Evolutionary conservation across 768 basidiomycete genomes (phyloP).

Genomic region (Phlegmacium glaucopus): DNA sequence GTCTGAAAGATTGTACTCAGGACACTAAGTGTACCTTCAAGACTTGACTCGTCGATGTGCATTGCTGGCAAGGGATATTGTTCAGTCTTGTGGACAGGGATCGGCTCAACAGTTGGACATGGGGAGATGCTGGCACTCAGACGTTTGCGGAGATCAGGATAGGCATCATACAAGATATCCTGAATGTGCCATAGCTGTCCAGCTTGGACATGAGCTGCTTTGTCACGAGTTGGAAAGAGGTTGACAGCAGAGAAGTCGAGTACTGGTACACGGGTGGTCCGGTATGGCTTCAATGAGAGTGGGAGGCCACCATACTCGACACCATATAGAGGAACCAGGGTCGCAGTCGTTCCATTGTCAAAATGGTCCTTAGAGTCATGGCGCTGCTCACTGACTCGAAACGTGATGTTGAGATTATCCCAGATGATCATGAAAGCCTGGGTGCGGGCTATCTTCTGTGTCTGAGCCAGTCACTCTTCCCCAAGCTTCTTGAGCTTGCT

Average conservation of each 20-base stretch:
- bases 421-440: slow-evolving; percentile 15
- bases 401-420: slow-evolving; percentile 26
- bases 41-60: slow-evolving; percentile 14
- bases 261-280: not conserved
- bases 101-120: slow-evolving; percentile 5
- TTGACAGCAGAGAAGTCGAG: slow-evolving; percentile 6
- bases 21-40: slow-evolving; percentile 14
- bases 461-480: slow-evolving; percentile 5
- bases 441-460: slow-evolving; percentile 2
- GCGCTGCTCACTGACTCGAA: slow-evolving; percentile 19
- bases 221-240: slow-evolving; percentile 6
- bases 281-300: slow-evolving; percentile 1
- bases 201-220: slow-evolving; percentile 4
- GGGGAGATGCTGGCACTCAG: not conserved
- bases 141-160: slow-evolving; percentile 5
- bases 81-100: slow-evolving; percentile 15
- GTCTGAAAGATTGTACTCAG: slow-evolving; percentile 7
- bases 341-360: slow-evolving; percentile 26
- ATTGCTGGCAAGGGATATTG: slow-evolving; percentile 17
- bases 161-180: slow-evolving; percentile 14
- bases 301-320: slow-evolving; percentile 10
- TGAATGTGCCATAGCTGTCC: slow-evolving; percentile 13
- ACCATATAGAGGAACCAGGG: slow-evolving; percentile 16
- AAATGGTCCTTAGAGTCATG: slow-evolving; percentile 19
- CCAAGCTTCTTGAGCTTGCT: slow-evolving; percentile 12